These are phyloP conservation scores for Pyrus bretschneideri DNA, from an alignment of 306 rosid genomes.

Conservation along the genomic window DNA sequence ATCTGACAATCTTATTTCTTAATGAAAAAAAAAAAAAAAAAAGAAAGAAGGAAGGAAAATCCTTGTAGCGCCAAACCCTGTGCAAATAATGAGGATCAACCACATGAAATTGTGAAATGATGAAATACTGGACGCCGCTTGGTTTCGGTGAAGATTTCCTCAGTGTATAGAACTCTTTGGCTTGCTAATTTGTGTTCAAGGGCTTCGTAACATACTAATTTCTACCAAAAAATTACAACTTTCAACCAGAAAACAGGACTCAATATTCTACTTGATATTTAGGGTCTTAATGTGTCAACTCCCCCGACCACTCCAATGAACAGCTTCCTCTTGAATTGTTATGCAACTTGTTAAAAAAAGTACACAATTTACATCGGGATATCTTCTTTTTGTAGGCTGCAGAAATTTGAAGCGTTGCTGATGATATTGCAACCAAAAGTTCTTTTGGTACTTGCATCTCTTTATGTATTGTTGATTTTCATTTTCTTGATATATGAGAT, in stretches of 20 bases:
- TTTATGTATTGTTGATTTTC: not conserved
- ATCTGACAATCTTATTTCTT: not conserved
- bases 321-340: not conserved
- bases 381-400: slow-evolving; percentile 39
- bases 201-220: too few relatives aligned
- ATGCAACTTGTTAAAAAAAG: not conserved
- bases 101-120: not conserved
- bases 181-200: not conserved
- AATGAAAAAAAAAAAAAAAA: not conserved
- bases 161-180: not conserved
- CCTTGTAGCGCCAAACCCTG: not conserved
- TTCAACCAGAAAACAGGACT: not conserved
- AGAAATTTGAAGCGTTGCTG: slow-evolving; percentile 48
- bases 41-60: not conserved
- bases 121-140: not conserved
- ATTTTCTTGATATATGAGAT: slow-evolving; percentile 1
- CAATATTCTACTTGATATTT: not conserved
- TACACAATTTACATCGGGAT: slow-evolving; percentile 2
- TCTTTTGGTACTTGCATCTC: slow-evolving; percentile 42
- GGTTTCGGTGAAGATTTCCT: too few relatives aligned
- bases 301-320: not conserved
- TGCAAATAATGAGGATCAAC: not conserved
- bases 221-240: too few relatives aligned
- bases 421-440: slow-evolving; percentile 56
- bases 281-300: not conserved